Percentiles rank a stretch among this genome's conserved stretches.
Evolutionary conservation across 208 protist genomes (phyloP).

Genomic region (Balamuthia mandrillaris): DNA sequence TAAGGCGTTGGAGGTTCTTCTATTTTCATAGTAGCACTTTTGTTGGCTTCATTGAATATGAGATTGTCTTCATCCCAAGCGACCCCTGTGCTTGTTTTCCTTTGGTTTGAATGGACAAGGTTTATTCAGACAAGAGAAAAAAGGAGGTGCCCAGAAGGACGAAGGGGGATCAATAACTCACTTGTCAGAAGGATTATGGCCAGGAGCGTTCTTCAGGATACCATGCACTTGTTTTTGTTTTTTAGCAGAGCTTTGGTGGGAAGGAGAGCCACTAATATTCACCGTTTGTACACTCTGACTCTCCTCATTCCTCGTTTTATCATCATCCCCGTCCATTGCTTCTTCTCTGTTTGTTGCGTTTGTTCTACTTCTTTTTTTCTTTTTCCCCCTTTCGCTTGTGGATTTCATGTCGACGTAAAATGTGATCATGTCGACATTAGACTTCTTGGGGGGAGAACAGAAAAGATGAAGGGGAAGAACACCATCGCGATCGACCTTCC

Average conservation of each 20-base stretch:
- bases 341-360: too few species aligned
- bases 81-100: not conserved
- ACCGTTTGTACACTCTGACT: not conserved
- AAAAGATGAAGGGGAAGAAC: too few species aligned
- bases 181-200: not conserved
- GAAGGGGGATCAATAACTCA: too few species aligned
- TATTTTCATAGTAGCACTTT: constrained; percentile 25
- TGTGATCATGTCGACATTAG: too few species aligned
- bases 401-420: too few species aligned
- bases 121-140: too few species aligned
- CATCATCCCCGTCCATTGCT: too few species aligned
- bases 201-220: constrained; percentile 5
- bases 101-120: not conserved
- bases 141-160: too few species aligned
- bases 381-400: too few species aligned
- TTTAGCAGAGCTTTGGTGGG: not conserved
- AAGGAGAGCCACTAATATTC: not conserved
- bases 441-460: too few species aligned
- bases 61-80: constrained; percentile 22
- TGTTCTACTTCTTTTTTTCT: too few species aligned
- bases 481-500: too few species aligned
- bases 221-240: constrained; percentile 32
- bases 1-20: constrained; percentile 18
- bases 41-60: constrained; percentile 7
- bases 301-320: not conserved